phyloP scores from a whole-genome alignment of 148 eudicot species.

The Rhododendron ferrugineum region DNA sequence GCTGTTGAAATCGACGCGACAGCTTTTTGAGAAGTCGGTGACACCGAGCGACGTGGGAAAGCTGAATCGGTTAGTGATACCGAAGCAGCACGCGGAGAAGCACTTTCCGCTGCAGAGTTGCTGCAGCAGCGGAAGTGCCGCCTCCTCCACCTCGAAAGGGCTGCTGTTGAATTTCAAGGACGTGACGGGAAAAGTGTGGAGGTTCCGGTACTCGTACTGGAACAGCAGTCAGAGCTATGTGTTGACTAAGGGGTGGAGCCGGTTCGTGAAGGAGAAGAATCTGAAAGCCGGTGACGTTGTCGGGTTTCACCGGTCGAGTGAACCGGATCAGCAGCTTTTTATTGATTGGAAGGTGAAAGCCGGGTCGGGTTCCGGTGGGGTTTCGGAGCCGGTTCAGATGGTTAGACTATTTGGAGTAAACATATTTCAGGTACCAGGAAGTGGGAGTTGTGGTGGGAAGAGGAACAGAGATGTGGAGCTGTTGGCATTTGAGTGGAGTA shows the following conservation, averaged over 20 bases:
- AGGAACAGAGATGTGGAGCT: constrained; percentile 31
- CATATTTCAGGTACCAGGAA: constrained; percentile 30
- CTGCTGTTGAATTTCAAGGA: constrained; percentile 74
- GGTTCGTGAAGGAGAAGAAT: constrained; percentile 77
- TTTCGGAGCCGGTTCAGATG: constrained; percentile 22
- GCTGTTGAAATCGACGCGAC: constrained; percentile 26
- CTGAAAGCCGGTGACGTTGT: constrained; percentile 69
- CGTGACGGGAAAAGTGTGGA: constrained; percentile 57
- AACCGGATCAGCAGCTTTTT: constrained; percentile 53
- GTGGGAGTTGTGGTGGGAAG: constrained; percentile 22
- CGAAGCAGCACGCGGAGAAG: constrained; percentile 84
- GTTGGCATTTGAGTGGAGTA: constrained; percentile 22
- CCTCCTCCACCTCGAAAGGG: constrained; percentile 33
- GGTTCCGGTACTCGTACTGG: constrained; percentile 88
- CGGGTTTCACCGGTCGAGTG: constrained; percentile 54
- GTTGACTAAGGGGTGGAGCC: constrained; percentile 83
- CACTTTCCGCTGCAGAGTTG: constrained; percentile 50
- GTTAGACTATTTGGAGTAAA: constrained; percentile 78
- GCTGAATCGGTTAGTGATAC: constrained; percentile 70
- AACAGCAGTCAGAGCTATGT: constrained; percentile 85
- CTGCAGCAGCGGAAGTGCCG: background rate
- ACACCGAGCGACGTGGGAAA: constrained; percentile 91
- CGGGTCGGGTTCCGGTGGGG: constrained; percentile 1
- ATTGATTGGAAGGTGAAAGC: constrained; percentile 48
- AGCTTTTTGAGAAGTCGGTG: constrained; percentile 64